Percentiles rank a stretch among this genome's conserved stretches.
Evolutionary conservation across 202 grass and related monocot genomes (phyloP).

Genomic region (Zoysia matrella): DNA sequence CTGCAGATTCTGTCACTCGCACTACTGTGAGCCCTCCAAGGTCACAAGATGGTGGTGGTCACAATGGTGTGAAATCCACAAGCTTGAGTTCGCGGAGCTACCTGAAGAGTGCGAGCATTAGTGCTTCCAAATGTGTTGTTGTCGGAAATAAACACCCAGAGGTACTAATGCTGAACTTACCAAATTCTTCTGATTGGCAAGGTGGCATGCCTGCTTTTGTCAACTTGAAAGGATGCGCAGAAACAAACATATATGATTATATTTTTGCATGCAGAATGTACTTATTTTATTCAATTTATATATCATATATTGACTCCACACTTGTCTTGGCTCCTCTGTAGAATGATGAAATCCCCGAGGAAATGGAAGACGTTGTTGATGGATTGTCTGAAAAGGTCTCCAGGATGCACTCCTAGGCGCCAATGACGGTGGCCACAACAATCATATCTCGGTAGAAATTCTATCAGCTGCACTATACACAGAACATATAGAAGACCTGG

Average conservation of each 20-base stretch:
- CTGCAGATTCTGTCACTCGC: too few relatives aligned
- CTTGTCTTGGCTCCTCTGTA: slow-evolving; percentile 21
- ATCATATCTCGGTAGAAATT: background rate
- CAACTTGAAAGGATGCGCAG: background rate
- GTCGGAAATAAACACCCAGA: slow-evolving; percentile 60
- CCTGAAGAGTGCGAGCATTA: slow-evolving; percentile 95
- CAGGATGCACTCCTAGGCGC: slow-evolving; percentile 49
- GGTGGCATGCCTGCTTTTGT: background rate
- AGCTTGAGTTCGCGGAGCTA: slow-evolving; percentile 55
- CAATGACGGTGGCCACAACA: background rate
- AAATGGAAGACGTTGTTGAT: slow-evolving; percentile 42
- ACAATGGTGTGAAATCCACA: slow-evolving; percentile 43
- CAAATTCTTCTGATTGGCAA: slow-evolving; percentile 18
- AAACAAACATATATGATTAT: background rate
- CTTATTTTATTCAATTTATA: slow-evolving; percentile 16
- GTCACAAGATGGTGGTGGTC: slow-evolving; percentile 42
- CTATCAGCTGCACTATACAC: background rate
- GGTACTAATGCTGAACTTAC: slow-evolving; percentile 45
- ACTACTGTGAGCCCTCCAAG: slow-evolving; percentile 47
- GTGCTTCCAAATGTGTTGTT: slow-evolving; percentile 86
- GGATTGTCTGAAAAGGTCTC: slow-evolving; percentile 53
- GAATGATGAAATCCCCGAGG: slow-evolving; percentile 52
- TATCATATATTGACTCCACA: slow-evolving; percentile 3
- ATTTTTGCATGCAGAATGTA: slow-evolving; percentile 22
- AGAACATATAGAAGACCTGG: background rate